Conservation (phyloP, 2,329 filamentous ascomycete species). For the Fusarium protoensiforme region DNA sequence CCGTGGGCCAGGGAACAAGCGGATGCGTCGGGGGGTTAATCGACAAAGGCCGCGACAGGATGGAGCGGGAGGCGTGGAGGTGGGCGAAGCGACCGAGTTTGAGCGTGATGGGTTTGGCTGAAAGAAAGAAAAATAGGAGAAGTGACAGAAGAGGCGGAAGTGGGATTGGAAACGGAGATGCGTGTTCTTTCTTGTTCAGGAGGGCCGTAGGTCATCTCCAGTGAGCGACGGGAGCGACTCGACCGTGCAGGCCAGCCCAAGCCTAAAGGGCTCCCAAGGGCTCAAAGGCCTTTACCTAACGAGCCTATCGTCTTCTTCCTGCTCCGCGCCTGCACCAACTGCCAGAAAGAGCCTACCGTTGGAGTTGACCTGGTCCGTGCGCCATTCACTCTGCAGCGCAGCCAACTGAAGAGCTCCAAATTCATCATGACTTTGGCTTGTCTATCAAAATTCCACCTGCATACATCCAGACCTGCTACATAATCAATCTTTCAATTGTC, state of each 20-base stretch:
- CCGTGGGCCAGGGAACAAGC: conserved; percentile 26
- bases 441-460: conserved; percentile 1
- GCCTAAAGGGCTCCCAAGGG: neutral
- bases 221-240: neutral
- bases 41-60: conserved; percentile 11
- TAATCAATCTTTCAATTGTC: neutral
- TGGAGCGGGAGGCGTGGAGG: conserved; percentile 5
- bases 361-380: conserved; percentile 35
- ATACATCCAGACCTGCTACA: neutral
- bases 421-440: conserved; percentile 43
- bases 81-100: neutral
- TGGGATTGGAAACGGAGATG: conserved; percentile 30
- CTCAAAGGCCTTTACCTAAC: conserved; percentile 13
- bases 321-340: conserved; percentile 1
- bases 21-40: conserved; percentile 26
- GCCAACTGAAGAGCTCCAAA: conserved; percentile 36
- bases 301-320: conserved; percentile 34
- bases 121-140: conserved; percentile 1
- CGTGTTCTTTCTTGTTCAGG: conserved; percentile 15
- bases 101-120: neutral
- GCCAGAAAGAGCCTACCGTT: conserved; percentile 19
- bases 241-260: neutral
- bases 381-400: conserved; percentile 20
- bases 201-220: conserved; percentile 18
- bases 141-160: conserved; percentile 20